These are phyloP conservation scores for Rhazya stricta DNA, from an alignment of 257 asterid species.

Conservation along the genomic window DNA sequence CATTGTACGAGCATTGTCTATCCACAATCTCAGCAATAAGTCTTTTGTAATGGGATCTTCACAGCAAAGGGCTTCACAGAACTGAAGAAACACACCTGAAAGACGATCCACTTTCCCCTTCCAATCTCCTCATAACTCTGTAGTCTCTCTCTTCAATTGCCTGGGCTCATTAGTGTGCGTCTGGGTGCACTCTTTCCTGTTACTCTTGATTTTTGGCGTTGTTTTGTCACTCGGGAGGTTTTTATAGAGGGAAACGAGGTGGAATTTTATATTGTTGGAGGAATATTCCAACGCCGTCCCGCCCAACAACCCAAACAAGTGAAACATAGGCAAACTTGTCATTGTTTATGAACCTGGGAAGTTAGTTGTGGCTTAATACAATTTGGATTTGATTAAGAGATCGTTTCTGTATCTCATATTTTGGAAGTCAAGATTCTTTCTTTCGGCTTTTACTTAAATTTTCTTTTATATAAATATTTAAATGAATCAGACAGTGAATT, in stretches of 20 bases:
- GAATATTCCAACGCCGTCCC: constrained; percentile 24
- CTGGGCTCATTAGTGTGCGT: constrained; percentile 41
- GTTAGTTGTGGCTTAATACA: not conserved
- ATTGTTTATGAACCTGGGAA: too few species aligned
- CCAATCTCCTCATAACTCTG: constrained; percentile 58
- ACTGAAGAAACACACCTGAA: constrained; percentile 46
- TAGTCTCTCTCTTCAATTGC: constrained; percentile 51
- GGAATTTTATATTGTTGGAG: not conserved
- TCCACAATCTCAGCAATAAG: constrained; percentile 53
- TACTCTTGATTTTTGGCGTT: constrained; percentile 3
- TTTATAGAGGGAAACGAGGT: constrained; percentile 17
- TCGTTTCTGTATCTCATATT: too few species aligned
- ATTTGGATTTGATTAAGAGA: too few species aligned
- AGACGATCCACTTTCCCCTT: constrained; percentile 64
- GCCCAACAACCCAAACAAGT: too few species aligned
- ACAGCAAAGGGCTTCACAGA: constrained; percentile 58
- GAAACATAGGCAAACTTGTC: too few species aligned
- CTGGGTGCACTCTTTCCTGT: not conserved
- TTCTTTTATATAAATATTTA: too few species aligned
- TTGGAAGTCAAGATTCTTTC: too few species aligned
- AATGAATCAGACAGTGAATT: too few species aligned
- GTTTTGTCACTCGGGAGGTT: constrained; percentile 8
- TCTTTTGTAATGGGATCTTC: constrained; percentile 59
- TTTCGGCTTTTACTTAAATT: too few species aligned
- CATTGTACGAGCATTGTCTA: constrained; percentile 55